These are phyloP conservation scores for Cichorium intybus DNA, from an alignment of 140 eudicot species.

Conservation along the genomic window DNA sequence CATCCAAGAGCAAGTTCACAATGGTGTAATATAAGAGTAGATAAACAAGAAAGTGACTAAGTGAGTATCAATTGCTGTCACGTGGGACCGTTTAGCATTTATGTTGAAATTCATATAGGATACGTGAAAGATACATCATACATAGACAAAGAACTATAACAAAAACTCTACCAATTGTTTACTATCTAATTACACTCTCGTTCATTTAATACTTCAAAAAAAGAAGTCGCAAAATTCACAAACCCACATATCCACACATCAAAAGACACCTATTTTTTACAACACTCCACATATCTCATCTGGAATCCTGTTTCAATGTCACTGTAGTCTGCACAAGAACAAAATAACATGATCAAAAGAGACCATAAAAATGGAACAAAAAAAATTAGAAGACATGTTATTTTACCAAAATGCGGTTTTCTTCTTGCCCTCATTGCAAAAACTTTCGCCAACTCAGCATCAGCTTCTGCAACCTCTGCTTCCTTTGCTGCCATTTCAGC, in stretches of 20 bases:
- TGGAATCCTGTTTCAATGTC: background rate
- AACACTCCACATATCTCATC: slow-evolving; percentile 10
- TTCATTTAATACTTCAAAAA: background rate
- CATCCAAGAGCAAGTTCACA: too few species aligned
- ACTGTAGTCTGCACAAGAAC: slow-evolving; percentile 20
- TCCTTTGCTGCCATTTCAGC: slow-evolving; percentile 79
- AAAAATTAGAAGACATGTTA: slow-evolving; percentile 22
- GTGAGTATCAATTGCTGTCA: too few species aligned
- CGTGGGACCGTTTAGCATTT: too few species aligned
- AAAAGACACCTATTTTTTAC: background rate
- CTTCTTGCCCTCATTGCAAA: slow-evolving; percentile 43
- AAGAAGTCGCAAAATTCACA: slow-evolving; percentile 9
- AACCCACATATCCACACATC: background rate
- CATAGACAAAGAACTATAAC: too few species aligned
- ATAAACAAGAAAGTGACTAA: too few species aligned
- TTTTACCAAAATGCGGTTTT: slow-evolving; percentile 30
- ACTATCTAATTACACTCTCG: slow-evolving; percentile 10
- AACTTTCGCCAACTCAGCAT: slow-evolving; percentile 58
- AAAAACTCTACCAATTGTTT: too few species aligned
- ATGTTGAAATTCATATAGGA: too few species aligned
- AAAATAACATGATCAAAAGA: background rate
- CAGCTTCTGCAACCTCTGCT: slow-evolving; percentile 83
- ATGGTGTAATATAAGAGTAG: too few species aligned
- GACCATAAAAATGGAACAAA: too few species aligned
- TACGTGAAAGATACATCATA: too few species aligned